Percentiles rank a stretch among this genome's conserved stretches.
Conservation (phyloP, 768 basidiomycete genomes). For the Clavulina sp. region DNA sequence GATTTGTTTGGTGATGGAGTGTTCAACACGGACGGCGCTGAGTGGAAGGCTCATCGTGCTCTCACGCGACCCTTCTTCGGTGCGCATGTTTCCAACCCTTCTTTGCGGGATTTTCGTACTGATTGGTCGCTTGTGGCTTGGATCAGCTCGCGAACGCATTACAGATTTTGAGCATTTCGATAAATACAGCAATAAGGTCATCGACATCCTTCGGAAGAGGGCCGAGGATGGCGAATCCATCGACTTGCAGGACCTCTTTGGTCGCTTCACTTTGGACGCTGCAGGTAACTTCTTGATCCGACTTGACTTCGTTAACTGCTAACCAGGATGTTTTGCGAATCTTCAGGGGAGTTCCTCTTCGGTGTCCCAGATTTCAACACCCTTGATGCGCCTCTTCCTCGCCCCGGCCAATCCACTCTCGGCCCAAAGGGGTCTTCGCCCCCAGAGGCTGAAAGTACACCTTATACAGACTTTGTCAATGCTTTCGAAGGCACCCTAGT, state of each 20-base stretch:
- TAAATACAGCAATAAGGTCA: conserved; percentile 9
- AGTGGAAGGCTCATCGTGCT: conserved; percentile 58
- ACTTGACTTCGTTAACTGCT: no score
- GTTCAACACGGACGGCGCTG: conserved; percentile 18
- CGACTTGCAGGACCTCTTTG: conserved; percentile 11
- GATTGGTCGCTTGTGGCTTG: conserved; percentile 25
- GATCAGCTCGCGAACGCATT: conserved; percentile 11
- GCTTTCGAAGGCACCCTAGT: conserved; percentile 8
- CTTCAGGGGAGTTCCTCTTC: conserved; percentile 4
- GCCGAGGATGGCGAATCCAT: conserved; percentile 13
- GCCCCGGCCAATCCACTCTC: neutral
- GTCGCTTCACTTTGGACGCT: conserved; percentile 9
- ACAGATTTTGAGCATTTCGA: conserved; percentile 11
- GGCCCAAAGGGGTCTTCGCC: conserved; percentile 1
- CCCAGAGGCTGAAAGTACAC: neutral
- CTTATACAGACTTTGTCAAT: conserved; percentile 5
- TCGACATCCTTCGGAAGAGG: conserved; percentile 5
- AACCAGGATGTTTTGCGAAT: no score
- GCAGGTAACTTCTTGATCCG: conserved; percentile 10
- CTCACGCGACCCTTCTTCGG: conserved; percentile 60
- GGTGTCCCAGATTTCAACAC: conserved; percentile 8
- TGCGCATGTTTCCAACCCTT: conserved; percentile 1
- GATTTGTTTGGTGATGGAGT: conserved; percentile 19
- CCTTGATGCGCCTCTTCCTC: conserved; percentile 4
- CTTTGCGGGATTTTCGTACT: conserved; percentile 23